These are phyloP conservation scores for Microstegium vimineum DNA, from an alignment of 176 grass and related monocot species.

Conservation along the genomic window DNA sequence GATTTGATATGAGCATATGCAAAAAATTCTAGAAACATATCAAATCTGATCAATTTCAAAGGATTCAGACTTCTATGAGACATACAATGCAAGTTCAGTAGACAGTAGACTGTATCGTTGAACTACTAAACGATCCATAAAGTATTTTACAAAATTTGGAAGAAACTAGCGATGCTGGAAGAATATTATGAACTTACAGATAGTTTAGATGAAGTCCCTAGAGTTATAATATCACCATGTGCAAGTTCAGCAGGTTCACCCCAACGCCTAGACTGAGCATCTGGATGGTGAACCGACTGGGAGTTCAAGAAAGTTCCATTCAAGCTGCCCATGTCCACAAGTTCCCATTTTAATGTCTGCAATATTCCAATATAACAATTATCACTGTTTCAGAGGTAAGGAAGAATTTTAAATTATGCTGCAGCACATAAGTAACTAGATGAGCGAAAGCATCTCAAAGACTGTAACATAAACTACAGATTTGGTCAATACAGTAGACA, in stretches of 20 bases:
- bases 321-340: slow-evolving; percentile 88
- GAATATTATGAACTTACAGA: slow-evolving; percentile 49
- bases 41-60: background rate
- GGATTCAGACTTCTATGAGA: background rate
- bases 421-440: slow-evolving; percentile 9
- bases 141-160: background rate
- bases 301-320: slow-evolving; percentile 86
- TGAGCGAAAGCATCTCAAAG: background rate
- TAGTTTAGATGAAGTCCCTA: slow-evolving; percentile 68
- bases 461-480: background rate
- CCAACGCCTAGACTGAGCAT: slow-evolving; percentile 58
- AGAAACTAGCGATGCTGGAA: background rate
- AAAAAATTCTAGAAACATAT: background rate
- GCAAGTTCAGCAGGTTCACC: slow-evolving; percentile 62
- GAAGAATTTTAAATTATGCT: background rate
- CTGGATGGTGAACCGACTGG: slow-evolving; percentile 47
- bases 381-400: background rate
- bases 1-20: slow-evolving; percentile 1
- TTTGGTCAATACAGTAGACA: background rate
- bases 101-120: background rate
- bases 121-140: background rate
- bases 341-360: slow-evolving; percentile 76
- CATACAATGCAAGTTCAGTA: background rate
- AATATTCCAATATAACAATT: slow-evolving; percentile 40
- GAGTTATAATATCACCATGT: slow-evolving; percentile 75